Percentiles rank a stretch among this genome's conserved stretches.
phyloP scores from a whole-genome alignment of 305 asterid genomes.

The Petunia hybrid region DNA sequence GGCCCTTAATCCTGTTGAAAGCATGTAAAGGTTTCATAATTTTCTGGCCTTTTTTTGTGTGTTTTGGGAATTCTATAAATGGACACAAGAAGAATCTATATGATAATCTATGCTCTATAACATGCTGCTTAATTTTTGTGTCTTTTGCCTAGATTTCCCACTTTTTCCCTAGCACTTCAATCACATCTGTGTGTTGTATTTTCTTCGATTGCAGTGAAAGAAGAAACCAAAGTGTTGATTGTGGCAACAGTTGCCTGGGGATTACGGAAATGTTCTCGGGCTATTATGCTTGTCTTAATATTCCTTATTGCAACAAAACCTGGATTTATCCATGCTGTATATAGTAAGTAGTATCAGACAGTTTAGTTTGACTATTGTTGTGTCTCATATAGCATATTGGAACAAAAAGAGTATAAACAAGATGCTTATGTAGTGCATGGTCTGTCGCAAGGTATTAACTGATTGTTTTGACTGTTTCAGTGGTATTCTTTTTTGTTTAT shows the following conservation, averaged over 20 bases:
- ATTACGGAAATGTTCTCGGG: slow-evolving; percentile 92
- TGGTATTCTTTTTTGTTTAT: slow-evolving; percentile 88
- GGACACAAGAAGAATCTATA: background rate
- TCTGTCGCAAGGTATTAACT: slow-evolving; percentile 46
- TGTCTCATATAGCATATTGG: slow-evolving; percentile 21
- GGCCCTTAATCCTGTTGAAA: background rate
- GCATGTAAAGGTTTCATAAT: slow-evolving; percentile 25
- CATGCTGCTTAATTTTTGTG: slow-evolving; percentile 13
- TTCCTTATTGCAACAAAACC: slow-evolving; percentile 92
- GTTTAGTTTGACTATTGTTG: slow-evolving; percentile 29
- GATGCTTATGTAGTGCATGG: slow-evolving; percentile 29
- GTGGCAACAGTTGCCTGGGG: slow-evolving; percentile 99
- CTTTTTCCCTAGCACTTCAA: slow-evolving; percentile 36
- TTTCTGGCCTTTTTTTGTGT: slow-evolving; percentile 19
- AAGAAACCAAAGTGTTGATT: slow-evolving; percentile 88
- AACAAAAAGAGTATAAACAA: slow-evolving; percentile 20
- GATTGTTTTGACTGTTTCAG: slow-evolving; percentile 62
- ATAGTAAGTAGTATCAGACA: slow-evolving; percentile 67
- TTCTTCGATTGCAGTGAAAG: slow-evolving; percentile 72
- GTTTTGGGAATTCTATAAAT: slow-evolving; percentile 9
- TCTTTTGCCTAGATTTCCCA: slow-evolving; percentile 8
- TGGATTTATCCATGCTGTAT: slow-evolving; percentile 92
- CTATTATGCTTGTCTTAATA: slow-evolving; percentile 86
- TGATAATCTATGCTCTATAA: background rate
- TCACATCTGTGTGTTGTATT: slow-evolving; percentile 34